Evolutionary conservation across 805 yeast species (phyloP).

Genomic region (Zygosaccharomyces gambellarensis): DNA sequence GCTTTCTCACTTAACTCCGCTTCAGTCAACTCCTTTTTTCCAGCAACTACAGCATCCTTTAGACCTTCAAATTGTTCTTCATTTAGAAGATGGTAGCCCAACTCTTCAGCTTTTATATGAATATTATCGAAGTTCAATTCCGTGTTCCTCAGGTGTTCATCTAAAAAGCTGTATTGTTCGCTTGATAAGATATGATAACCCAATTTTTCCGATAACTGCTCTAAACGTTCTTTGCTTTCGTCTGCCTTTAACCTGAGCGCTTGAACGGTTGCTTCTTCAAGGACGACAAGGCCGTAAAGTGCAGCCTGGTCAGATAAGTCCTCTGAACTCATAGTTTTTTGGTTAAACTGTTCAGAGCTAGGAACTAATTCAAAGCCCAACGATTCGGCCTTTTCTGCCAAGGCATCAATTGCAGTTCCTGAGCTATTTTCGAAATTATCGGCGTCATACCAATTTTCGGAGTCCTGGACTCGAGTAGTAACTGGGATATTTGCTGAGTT

Average conservation of each 20-base stretch:
- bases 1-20: slow-evolving; percentile 18
- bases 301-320: slow-evolving; percentile 5
- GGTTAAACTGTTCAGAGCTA: slow-evolving; percentile 13
- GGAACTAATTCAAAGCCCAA: slow-evolving; percentile 22
- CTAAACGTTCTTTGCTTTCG: slow-evolving; percentile 8
- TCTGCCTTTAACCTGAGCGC: slow-evolving; percentile 1
- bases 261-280: slow-evolving; percentile 4
- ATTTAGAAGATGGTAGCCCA: slow-evolving; percentile 21
- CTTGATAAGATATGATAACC: slow-evolving; percentile 12
- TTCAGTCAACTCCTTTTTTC: slow-evolving; percentile 10
- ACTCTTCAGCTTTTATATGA: slow-evolving; percentile 13
- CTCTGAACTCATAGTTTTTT: not conserved
- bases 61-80: slow-evolving; percentile 13
- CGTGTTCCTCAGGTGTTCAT: slow-evolving; percentile 7
- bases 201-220: slow-evolving; percentile 9
- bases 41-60: not conserved
- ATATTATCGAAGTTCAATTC: slow-evolving; percentile 15
- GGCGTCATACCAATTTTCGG: slow-evolving; percentile 3
- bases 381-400: slow-evolving; percentile 8
- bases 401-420: not conserved
- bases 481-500: not conserved
- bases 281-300: slow-evolving; percentile 5
- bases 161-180: slow-evolving; percentile 6
- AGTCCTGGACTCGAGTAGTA: not conserved
- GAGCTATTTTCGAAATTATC: slow-evolving; percentile 2